Percentiles rank a stretch among this genome's conserved stretches.
phyloP scores from a whole-genome alignment of 208 protist species.

The Crithidia sp. region DNA sequence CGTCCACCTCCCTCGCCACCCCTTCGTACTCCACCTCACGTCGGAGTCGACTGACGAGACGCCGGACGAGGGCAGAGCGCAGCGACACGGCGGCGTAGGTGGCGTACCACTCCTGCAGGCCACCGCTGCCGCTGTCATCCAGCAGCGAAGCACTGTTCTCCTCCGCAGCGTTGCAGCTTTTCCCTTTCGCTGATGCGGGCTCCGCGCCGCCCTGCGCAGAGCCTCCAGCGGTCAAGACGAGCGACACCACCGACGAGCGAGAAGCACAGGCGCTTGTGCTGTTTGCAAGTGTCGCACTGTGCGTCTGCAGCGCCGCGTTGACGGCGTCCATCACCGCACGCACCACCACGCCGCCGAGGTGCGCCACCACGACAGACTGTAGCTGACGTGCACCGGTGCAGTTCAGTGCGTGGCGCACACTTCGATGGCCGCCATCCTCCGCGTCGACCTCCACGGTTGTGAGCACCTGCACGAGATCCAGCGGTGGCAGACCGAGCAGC shows the following conservation, averaged over 20 bases:
- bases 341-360: constrained; percentile 27
- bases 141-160: background rate
- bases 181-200: too few relatives aligned
- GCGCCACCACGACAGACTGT: constrained; percentile 17
- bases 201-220: too few relatives aligned
- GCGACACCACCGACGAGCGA: background rate
- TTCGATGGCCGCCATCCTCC: background rate
- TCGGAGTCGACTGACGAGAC: constrained; percentile 11
- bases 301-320: background rate
- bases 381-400: constrained; percentile 30
- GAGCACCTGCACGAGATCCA: constrained; percentile 15
- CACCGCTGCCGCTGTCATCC: background rate
- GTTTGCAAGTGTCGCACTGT: too few relatives aligned
- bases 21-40: constrained; percentile 25
- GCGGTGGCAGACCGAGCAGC: constrained; percentile 11
- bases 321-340: constrained; percentile 10
- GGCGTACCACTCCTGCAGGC: constrained; percentile 24
- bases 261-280: background rate
- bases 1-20: constrained; percentile 27
- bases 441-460: constrained; percentile 17
- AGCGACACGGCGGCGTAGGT: constrained; percentile 1
- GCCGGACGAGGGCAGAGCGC: background rate
- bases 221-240: background rate
- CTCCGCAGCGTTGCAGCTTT: too few relatives aligned
- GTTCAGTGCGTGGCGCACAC: constrained; percentile 24